phyloP scores from a whole-genome alignment of 2,329 filamentous ascomycete species.

The Phyllosticta citrichinensis region DNA sequence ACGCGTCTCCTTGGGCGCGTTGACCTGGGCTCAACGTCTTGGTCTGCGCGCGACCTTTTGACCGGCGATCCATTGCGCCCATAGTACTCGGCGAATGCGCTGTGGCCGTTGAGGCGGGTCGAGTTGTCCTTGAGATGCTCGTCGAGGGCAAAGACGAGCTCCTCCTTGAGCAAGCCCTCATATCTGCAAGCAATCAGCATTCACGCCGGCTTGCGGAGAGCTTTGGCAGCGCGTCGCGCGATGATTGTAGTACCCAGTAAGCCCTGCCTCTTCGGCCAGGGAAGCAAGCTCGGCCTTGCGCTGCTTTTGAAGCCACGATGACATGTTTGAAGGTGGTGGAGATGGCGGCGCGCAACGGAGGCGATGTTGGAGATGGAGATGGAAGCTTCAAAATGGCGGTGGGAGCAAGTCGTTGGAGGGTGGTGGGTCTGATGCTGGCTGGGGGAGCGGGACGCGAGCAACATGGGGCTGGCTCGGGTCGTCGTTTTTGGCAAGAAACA shows the following conservation, averaged over 20 bases:
- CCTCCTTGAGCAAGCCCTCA: constrained; percentile 63
- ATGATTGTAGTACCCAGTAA: constrained; percentile 55
- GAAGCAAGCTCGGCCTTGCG: constrained; percentile 72
- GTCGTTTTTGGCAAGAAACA: constrained; percentile 3
- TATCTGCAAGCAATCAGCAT: constrained; percentile 41
- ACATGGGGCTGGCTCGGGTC: neutral
- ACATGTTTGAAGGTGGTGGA: constrained; percentile 42
- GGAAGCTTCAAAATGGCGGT: neutral
- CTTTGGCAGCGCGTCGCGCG: neutral
- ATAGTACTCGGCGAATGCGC: constrained; percentile 66
- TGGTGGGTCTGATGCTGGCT: constrained; percentile 1
- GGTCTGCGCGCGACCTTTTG: constrained; percentile 30
- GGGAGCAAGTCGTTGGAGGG: constrained; percentile 1
- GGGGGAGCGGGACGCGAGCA: neutral
- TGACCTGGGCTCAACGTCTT: constrained; percentile 15
- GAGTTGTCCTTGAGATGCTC: constrained; percentile 60
- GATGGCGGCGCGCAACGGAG: constrained; percentile 1
- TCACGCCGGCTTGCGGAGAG: constrained; percentile 1
- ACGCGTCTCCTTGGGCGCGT: constrained; percentile 14
- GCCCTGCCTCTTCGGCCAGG: constrained; percentile 59
- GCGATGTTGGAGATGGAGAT: constrained; percentile 7
- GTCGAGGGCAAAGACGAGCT: constrained; percentile 68
- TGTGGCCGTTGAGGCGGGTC: constrained; percentile 51
- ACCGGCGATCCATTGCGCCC: constrained; percentile 48
- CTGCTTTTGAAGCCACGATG: constrained; percentile 68